These are phyloP conservation scores for Dipteronia sinensis DNA, from an alignment of 345 rosid genomes.

Conservation along the genomic window DNA sequence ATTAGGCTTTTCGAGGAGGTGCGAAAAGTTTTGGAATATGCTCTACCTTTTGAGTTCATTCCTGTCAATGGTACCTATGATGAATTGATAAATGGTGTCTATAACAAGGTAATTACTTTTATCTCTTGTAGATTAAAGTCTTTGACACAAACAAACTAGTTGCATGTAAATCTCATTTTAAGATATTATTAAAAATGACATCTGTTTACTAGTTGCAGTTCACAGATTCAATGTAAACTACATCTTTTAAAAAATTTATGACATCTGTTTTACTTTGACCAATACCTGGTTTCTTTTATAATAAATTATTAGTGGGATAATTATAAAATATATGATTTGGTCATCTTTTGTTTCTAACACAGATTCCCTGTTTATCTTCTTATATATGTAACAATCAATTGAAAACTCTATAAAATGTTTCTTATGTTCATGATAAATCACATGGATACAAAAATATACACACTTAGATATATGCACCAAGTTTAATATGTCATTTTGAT, in stretches of 20 bases:
- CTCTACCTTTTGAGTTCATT: conserved; percentile 29
- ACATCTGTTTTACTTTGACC: background rate
- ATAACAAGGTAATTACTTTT: conserved; percentile 44
- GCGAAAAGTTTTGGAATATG: conserved; percentile 10
- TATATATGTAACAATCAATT: background rate
- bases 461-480: background rate
- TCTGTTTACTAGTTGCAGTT: too few species aligned
- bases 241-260: background rate
- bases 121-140: background rate
- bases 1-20: conserved; percentile 43
- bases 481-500: background rate
- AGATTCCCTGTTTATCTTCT: background rate
- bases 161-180: background rate
- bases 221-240: background rate
- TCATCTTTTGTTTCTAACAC: background rate
- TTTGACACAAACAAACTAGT: background rate
- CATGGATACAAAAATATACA: too few species aligned
- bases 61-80: conserved; percentile 40
- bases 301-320: background rate
- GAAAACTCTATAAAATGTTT: background rate
- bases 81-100: conserved; percentile 37
- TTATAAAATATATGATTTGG: background rate
- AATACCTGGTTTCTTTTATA: background rate
- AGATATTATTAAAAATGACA: too few species aligned
- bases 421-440: background rate